phyloP scores from a whole-genome alignment of 345 rosid species.

The Erysimum cheiranthoides region DNA sequence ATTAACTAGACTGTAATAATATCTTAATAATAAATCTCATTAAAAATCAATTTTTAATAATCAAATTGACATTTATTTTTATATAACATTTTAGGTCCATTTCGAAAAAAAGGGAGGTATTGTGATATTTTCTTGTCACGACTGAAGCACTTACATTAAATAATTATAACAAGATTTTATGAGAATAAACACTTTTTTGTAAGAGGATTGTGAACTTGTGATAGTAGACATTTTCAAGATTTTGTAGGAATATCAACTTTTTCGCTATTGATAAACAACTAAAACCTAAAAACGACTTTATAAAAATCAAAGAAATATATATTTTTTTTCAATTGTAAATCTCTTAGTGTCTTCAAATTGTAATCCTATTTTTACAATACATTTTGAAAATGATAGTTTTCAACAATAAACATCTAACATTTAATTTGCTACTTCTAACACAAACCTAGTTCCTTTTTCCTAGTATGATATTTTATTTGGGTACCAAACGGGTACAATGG shows the following conservation, averaged over 20 bases:
- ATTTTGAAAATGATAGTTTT: background rate
- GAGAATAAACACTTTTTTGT: too few species aligned
- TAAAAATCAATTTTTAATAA: background rate
- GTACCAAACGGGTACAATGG: conserved; percentile 1
- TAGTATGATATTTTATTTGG: background rate
- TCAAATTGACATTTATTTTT: background rate
- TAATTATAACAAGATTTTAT: too few species aligned
- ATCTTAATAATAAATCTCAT: background rate
- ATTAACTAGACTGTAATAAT: background rate
- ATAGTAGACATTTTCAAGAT: too few species aligned
- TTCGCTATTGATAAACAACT: too few species aligned
- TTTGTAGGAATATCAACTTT: too few species aligned
- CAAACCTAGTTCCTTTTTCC: conserved; percentile 18
- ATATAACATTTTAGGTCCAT: too few species aligned
- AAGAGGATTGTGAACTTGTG: too few species aligned
- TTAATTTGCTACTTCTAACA: background rate
- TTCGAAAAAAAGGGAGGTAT: too few species aligned
- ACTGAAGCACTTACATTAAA: too few species aligned
- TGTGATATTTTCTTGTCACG: too few species aligned
- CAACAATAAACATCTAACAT: background rate
- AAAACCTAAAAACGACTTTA: background rate
- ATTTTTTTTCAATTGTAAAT: background rate
- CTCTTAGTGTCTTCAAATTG: background rate
- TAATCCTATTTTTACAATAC: background rate
- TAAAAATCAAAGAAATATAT: background rate